Percentiles rank a stretch among this genome's conserved stretches.
Evolutionary conservation across 257 asterid species (phyloP).

Genomic region (Scutellaria baicalensis): DNA sequence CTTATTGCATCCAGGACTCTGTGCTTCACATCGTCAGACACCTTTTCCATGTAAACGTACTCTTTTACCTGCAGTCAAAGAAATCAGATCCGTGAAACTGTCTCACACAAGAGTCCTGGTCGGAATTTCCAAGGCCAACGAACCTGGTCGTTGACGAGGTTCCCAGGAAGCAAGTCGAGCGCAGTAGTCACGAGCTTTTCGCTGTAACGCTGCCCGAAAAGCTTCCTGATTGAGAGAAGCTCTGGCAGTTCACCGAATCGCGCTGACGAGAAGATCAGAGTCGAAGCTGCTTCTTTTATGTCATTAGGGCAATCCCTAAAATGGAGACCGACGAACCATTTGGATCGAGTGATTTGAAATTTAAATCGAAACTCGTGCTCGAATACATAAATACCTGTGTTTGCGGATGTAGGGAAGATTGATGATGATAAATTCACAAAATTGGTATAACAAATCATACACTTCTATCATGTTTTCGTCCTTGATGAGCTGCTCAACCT

Average conservation of each 20-base stretch:
- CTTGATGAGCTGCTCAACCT: slow-evolving; percentile 68
- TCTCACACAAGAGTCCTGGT: neutral
- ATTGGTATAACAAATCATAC: slow-evolving; percentile 57
- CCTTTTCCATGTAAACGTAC: slow-evolving; percentile 22
- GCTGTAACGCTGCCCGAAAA: slow-evolving; percentile 62
- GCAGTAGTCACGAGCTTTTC: slow-evolving; percentile 41
- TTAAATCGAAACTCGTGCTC: too few relatives aligned
- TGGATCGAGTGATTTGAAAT: neutral
- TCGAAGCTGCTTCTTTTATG: slow-evolving; percentile 63
- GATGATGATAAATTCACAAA: slow-evolving; percentile 47
- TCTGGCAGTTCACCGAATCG: slow-evolving; percentile 78
- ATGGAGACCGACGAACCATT: neutral
- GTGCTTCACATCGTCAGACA: slow-evolving; percentile 51
- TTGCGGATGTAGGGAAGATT: slow-evolving; percentile 56
- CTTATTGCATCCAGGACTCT: slow-evolving; percentile 52
- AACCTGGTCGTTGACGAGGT: slow-evolving; percentile 67
- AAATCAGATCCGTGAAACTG: neutral
- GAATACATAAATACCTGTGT: slow-evolving; percentile 33
- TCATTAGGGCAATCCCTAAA: slow-evolving; percentile 77
- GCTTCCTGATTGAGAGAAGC: slow-evolving; percentile 47
- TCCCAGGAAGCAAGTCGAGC: slow-evolving; percentile 56
- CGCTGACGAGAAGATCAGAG: slow-evolving; percentile 71
- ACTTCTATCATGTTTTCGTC: slow-evolving; percentile 45
- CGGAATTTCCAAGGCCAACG: neutral
- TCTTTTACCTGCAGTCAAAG: slow-evolving; percentile 42